Evolutionary conservation across 1,284 basidiomycete genomes (phyloP).

Genomic region (Sanghuangporus sanghuang): DNA sequence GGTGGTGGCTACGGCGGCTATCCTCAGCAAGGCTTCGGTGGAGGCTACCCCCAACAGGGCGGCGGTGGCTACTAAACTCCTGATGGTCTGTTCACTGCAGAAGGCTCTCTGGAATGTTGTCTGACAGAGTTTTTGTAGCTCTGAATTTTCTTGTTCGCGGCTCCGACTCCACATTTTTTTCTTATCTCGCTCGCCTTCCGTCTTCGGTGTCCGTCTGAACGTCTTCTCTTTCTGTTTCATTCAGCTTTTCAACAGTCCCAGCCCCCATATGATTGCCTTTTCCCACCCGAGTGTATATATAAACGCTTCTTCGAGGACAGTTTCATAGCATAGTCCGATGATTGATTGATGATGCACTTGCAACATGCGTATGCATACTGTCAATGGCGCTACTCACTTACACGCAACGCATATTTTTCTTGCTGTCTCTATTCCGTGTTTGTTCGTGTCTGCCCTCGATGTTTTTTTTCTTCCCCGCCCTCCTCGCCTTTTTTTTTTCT

Average conservation of each 20-base stretch:
- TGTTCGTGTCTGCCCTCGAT: background rate
- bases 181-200: background rate
- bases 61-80: conserved; percentile 22
- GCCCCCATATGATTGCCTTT: background rate
- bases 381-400: background rate
- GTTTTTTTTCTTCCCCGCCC: background rate
- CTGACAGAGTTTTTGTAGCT: background rate
- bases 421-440: background rate
- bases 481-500: background rate
- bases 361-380: background rate
- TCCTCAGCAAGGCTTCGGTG: conserved; percentile 27
- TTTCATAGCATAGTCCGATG: background rate
- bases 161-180: conserved; percentile 9
- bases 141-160: background rate
- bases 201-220: conserved; percentile 9
- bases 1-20: conserved; percentile 30
- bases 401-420: background rate
- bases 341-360: background rate
- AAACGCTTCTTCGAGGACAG: background rate
- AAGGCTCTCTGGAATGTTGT: background rate
- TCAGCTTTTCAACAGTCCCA: background rate
- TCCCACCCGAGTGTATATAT: background rate
- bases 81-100: background rate
- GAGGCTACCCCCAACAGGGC: conserved; percentile 26
- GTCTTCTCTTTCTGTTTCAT: background rate